Evolutionary conservation across 495 filamentous ascomycete genomes (phyloP).

Genomic region (Penicillium salamii): DNA sequence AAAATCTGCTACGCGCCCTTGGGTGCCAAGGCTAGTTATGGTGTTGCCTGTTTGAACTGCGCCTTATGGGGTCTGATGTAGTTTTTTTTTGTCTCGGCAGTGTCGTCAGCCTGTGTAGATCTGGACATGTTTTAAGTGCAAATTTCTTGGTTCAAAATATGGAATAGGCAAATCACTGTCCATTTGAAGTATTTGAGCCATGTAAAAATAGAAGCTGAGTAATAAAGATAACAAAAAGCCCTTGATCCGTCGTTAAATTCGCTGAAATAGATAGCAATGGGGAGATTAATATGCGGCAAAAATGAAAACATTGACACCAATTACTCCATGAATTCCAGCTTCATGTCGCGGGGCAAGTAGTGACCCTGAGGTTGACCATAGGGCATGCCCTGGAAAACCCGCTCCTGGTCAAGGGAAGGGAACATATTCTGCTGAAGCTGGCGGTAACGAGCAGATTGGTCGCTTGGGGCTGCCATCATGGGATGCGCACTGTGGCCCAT

Average conservation of each 20-base stretch:
- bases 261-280: constrained; percentile 1
- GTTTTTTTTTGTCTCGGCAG: background rate
- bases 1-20: background rate
- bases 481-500: background rate
- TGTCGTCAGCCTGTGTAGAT: background rate
- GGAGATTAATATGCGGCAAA: background rate
- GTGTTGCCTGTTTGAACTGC: constrained; percentile 1
- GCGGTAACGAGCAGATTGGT: constrained; percentile 1
- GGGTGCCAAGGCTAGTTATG: constrained; percentile 4
- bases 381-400: constrained; percentile 8
- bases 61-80: background rate
- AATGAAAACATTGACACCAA: background rate
- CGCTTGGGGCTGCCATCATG: constrained; percentile 3
- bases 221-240: background rate
- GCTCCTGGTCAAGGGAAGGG: constrained; percentile 18
- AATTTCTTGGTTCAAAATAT: too few relatives aligned
- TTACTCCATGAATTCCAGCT: constrained; percentile 20
- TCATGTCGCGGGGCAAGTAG: constrained; percentile 12
- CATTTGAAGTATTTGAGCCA: background rate
- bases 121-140: too few relatives aligned
- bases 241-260: constrained; percentile 2
- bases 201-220: background rate
- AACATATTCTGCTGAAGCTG: constrained; percentile 20
- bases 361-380: constrained; percentile 13
- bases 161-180: background rate